These are phyloP conservation scores for Mucor lusitanicus DNA, from an alignment of 371 early-diverging fungal species.

Conservation along the genomic window DNA sequence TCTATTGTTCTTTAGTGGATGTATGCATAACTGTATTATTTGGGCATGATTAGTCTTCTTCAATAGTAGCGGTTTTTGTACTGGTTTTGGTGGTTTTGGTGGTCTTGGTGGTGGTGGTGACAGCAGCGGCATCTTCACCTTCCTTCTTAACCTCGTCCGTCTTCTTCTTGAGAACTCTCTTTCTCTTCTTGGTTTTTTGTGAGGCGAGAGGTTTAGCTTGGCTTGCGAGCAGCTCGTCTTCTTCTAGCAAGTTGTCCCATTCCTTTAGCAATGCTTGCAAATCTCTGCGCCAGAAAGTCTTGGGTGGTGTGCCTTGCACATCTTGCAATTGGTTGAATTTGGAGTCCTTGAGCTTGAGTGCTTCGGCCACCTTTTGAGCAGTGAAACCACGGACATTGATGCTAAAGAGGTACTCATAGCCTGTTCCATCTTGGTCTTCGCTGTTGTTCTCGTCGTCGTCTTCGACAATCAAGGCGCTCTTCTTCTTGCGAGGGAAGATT, in stretches of 20 bases:
- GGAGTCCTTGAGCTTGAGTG: conserved; percentile 70
- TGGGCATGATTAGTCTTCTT: not conserved
- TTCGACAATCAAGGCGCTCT: conserved; percentile 40
- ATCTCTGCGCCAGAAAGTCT: conserved; percentile 93
- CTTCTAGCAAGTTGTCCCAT: conserved; percentile 64
- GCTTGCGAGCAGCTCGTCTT: conserved; percentile 30
- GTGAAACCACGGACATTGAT: conserved; percentile 97
- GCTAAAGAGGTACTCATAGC: conserved; percentile 93
- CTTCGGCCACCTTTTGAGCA: conserved; percentile 83
- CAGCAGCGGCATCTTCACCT: not conserved
- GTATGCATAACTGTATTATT: no score
- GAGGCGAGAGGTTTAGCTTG: conserved; percentile 33
- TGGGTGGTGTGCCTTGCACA: conserved; percentile 69
- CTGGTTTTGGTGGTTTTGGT: no score
- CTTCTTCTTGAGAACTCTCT: conserved; percentile 17
- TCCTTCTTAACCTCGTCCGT: not conserved
- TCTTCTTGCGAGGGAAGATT: conserved; percentile 56
- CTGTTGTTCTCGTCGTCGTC: conserved; percentile 29
- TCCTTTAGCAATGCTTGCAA: conserved; percentile 74
- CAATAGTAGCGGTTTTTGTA: not conserved
- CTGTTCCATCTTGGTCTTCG: conserved; percentile 35
- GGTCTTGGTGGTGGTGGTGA: no score
- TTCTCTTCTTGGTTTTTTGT: not conserved
- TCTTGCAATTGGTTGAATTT: conserved; percentile 76
- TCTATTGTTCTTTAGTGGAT: no score